Percentiles rank a stretch among this genome's conserved stretches.
phyloP scores from a whole-genome alignment of 1,284 basidiomycete species.

The Golubevia pallescens region DNA sequence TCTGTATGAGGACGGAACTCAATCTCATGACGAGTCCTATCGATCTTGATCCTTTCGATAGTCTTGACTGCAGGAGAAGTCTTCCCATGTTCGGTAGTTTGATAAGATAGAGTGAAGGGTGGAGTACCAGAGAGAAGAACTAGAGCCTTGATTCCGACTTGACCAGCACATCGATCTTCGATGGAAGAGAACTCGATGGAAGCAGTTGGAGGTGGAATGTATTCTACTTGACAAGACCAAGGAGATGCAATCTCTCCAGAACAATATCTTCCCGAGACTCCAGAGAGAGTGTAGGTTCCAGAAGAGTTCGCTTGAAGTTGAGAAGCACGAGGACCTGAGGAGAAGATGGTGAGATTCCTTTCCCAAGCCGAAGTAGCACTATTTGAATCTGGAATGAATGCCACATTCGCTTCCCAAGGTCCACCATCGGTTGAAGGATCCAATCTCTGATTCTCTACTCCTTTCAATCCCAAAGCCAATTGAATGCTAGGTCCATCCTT shows the following conservation, averaged over 20 bases:
- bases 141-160: constrained; percentile 86
- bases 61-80: constrained; percentile 31
- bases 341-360: constrained; percentile 20
- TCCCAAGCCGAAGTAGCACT: constrained; percentile 62
- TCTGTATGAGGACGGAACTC: constrained; percentile 84
- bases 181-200: constrained; percentile 88
- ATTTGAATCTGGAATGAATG: constrained; percentile 67
- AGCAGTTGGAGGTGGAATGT: constrained; percentile 75
- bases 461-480: constrained; percentile 63
- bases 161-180: constrained; percentile 83
- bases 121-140: constrained; percentile 86
- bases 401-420: constrained; percentile 73
- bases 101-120: constrained; percentile 85
- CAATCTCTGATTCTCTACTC: constrained; percentile 65
- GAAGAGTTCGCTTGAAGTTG: constrained; percentile 63
- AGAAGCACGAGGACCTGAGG: constrained; percentile 14
- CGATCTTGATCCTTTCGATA: constrained; percentile 70
- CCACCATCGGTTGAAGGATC: constrained; percentile 71
- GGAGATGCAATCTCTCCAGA: constrained; percentile 81
- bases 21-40: constrained; percentile 79
- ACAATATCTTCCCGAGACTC: constrained; percentile 77
- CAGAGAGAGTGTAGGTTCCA: constrained; percentile 81
- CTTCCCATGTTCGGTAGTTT: constrained; percentile 71
- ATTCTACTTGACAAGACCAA: constrained; percentile 51
- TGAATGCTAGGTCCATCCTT: constrained; percentile 72